A percentile compares a stretch with the other conserved stretches of the same genome.
phyloP scores from a whole-genome alignment of 768 basidiomycete species.

The Suillus plorans region DNA sequence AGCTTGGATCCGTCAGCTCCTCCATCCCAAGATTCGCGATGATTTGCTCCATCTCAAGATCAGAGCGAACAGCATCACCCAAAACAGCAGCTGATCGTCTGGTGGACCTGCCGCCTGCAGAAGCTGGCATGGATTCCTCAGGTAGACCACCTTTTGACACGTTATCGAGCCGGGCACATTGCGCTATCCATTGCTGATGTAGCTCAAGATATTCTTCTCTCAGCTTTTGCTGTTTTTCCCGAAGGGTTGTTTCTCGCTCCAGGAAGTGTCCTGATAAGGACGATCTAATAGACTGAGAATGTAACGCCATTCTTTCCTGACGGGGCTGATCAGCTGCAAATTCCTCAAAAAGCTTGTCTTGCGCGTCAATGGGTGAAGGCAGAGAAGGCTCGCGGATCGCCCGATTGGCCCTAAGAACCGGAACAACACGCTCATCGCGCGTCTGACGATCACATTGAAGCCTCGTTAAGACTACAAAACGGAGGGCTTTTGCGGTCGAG shows the following conservation, averaged over 20 bases:
- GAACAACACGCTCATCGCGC: conserved; percentile 59
- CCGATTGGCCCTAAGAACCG: conserved; percentile 62
- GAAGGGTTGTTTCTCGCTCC: conserved; percentile 47
- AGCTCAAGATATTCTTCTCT: conserved; percentile 65
- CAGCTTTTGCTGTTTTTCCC: conserved; percentile 56
- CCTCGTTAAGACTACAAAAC: conserved; percentile 61
- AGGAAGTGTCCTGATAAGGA: conserved; percentile 56
- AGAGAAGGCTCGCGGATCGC: conserved; percentile 38
- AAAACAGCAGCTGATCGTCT: conserved; percentile 68
- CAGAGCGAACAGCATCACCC: conserved; percentile 90
- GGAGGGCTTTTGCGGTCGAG: conserved; percentile 59
- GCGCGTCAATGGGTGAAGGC: conserved; percentile 30
- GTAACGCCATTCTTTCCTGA: conserved; percentile 35
- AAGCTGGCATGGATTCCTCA: conserved; percentile 40
- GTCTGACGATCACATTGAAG: conserved; percentile 60
- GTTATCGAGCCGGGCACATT: conserved; percentile 70
- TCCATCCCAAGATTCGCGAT: conserved; percentile 92
- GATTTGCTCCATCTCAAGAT: conserved; percentile 96
- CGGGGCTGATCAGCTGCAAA: conserved; percentile 38
- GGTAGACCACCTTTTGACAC: conserved; percentile 28
- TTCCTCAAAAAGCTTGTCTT: conserved; percentile 50
- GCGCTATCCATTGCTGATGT: conserved; percentile 71
- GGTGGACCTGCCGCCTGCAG: conserved; percentile 56
- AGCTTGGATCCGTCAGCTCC: conserved; percentile 88
- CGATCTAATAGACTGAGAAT: conserved; percentile 40